Conservation (phyloP, 2,329 filamentous ascomycete genomes). For the Hymenoscyphus salicellus region DNA sequence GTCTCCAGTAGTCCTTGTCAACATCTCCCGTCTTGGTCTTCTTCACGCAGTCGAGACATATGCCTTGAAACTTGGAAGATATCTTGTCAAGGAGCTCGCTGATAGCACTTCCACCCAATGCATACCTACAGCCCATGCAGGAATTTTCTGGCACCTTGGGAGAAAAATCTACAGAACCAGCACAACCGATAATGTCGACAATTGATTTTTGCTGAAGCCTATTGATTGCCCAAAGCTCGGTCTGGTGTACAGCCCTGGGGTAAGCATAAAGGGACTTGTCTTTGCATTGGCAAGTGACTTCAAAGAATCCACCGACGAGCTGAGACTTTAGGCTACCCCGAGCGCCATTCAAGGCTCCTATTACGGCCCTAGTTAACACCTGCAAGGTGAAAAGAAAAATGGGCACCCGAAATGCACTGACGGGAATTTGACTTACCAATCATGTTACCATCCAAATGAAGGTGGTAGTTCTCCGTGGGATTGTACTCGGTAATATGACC, state of each 20-base stretch:
- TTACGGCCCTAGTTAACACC: too few relatives aligned
- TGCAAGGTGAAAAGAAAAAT: too few relatives aligned
- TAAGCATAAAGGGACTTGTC: conserved; percentile 10
- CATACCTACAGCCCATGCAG: not conserved
- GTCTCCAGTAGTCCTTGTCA: not conserved
- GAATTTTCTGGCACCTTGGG: not conserved
- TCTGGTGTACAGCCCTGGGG: conserved; percentile 15
- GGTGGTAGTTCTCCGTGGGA: not conserved
- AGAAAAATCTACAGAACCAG: not conserved
- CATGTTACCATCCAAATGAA: not conserved
- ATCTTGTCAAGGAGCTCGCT: not conserved
- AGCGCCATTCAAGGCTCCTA: not conserved
- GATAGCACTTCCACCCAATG: not conserved
- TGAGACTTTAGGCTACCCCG: not conserved
- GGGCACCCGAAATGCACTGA: too few relatives aligned
- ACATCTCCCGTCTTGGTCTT: not conserved
- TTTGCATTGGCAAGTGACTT: not conserved
- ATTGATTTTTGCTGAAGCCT: not conserved
- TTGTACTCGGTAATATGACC: not conserved
- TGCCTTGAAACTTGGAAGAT: not conserved
- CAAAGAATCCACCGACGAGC: not conserved
- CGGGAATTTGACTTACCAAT: too few relatives aligned
- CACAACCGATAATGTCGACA: not conserved
- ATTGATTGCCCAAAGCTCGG: not conserved
- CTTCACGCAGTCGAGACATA: not conserved